Evolutionary conservation across 2,329 filamentous ascomycete genomes (phyloP), one percentile per base, ranked within the genome.

Genomic region (Ascochyta lentis): DNA sequence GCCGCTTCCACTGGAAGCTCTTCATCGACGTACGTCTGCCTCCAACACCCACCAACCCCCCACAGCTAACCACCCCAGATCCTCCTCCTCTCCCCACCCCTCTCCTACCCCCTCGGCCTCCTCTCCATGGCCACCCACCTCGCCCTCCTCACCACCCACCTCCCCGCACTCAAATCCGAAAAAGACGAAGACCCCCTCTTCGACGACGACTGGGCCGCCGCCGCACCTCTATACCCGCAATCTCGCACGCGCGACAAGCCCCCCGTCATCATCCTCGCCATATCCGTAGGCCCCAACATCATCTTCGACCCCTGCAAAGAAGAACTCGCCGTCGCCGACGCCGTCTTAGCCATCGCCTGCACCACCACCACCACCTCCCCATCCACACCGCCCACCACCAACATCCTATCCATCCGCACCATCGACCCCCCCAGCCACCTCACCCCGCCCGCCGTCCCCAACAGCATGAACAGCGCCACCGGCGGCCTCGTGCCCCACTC

Each of bases 171-270:
- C 47, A 91, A 91, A 73, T 97, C 93, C 1, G 90, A 96, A 75
- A 86, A 86, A 54, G 94, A 98, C 77, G 95, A 99, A 79, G 95
- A 99, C 67, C 95, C 95, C 12, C 88, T 97, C 72, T 99, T 99
- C 77, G 90, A 97, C 79, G 95, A 99, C 78, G 95, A 99, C 79
- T 99, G 95, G 95, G 91, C 90, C 61, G 90, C 89, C 15, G 88
- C 92, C 1, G 83, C 86, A 16, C 88, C 87, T 54, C 80, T 99
- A 27, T 99, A 96, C 78, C 84, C 87, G 61, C 15, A 67, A 59
- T 16, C 58, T 64, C 4, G 54, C 58, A n/a, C 56, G 49, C 27
- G 47, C 58, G 60, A 81, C 29, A 85, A 88, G 44, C 95, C 95
- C 4, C 92, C 95, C 0, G 85, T 99, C 52, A 97, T 94, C 3